phyloP scores from a whole-genome alignment of 108 stramenopile genomes.

The Mayamaea pseudoterrestris region DNA sequence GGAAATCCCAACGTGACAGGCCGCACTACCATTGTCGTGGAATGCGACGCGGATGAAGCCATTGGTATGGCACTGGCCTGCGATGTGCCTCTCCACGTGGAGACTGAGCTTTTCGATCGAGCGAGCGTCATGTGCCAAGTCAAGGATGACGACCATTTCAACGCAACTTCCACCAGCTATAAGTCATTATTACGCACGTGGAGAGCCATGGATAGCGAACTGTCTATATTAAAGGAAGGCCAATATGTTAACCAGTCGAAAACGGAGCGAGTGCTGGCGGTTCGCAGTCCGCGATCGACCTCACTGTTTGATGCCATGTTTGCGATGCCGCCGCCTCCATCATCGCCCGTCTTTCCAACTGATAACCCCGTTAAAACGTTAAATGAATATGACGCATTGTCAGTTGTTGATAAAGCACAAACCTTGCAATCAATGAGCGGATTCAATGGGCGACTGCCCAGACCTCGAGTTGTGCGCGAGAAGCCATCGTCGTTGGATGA shows the following conservation, averaged over 20 bases:
- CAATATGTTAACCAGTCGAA: slow-evolving; percentile 16
- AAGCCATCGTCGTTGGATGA: slow-evolving; percentile 39
- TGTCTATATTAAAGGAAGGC: slow-evolving; percentile 47
- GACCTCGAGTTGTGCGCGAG: slow-evolving; percentile 44
- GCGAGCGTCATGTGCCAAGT: slow-evolving; percentile 11
- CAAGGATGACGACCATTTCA: background rate
- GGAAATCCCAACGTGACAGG: slow-evolving; percentile 44
- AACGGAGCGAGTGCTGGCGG: slow-evolving; percentile 19
- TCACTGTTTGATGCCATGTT: slow-evolving; percentile 27
- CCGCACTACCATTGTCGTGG: slow-evolving; percentile 59
- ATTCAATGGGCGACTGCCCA: slow-evolving; percentile 48
- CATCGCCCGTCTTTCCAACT: slow-evolving; percentile 33
- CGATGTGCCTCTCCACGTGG: slow-evolving; percentile 37
- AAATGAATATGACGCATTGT: slow-evolving; percentile 48
- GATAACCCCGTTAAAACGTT: slow-evolving; percentile 62
- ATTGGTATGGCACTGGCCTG: slow-evolving; percentile 66
- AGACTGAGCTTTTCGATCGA: slow-evolving; percentile 40
- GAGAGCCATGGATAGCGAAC: slow-evolving; percentile 16
- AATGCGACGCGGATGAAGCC: slow-evolving; percentile 83
- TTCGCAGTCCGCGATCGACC: slow-evolving; percentile 53
- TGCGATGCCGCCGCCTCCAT: slow-evolving; percentile 10
- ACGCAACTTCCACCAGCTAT: background rate
- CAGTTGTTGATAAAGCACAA: slow-evolving; percentile 50
- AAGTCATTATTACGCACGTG: slow-evolving; percentile 23
- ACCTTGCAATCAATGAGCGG: slow-evolving; percentile 54